Percentiles rank a stretch among this genome's conserved stretches.
Evolutionary conservation across 2,329 filamentous ascomycete species (phyloP).

Genomic region (Ceratocystis harringtonii): DNA sequence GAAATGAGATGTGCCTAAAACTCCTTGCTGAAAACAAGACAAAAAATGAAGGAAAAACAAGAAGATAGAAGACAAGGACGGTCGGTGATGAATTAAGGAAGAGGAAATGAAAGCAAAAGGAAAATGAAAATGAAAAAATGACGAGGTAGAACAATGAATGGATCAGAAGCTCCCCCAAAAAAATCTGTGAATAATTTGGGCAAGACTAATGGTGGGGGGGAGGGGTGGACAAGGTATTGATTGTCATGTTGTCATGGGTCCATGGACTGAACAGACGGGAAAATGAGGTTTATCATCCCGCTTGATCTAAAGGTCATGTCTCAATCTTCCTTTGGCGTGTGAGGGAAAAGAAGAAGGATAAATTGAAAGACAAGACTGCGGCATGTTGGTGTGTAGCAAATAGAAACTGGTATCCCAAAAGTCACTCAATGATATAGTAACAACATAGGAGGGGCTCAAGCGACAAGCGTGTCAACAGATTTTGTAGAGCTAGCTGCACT

Average conservation of each 20-base stretch:
- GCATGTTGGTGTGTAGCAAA: not conserved
- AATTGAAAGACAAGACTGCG: too few species aligned
- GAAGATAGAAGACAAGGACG: not conserved
- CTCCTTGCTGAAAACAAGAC: conserved; percentile 14
- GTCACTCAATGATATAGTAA: not conserved
- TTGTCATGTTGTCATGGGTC: too few species aligned
- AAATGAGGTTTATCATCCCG: too few species aligned
- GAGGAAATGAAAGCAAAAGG: not conserved
- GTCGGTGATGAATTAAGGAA: not conserved
- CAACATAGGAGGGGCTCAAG: not conserved
- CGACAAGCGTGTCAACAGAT: conserved; percentile 15
- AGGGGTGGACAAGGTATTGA: too few species aligned
- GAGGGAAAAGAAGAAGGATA: too few species aligned
- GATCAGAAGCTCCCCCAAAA: too few species aligned
- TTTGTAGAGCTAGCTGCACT: conserved; percentile 8
- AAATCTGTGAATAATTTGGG: too few species aligned
- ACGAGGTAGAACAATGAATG: not conserved
- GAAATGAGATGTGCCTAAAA: not conserved
- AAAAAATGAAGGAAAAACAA: not conserved
- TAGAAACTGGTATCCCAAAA: not conserved
- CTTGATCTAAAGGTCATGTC: too few species aligned
- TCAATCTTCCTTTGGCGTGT: too few species aligned
- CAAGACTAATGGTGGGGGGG: too few species aligned
- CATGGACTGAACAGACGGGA: too few species aligned
- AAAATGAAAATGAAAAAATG: not conserved